phyloP scores from a whole-genome alignment of 2,329 filamentous ascomycete genomes.

The Cladorrhinum sp. region DNA sequence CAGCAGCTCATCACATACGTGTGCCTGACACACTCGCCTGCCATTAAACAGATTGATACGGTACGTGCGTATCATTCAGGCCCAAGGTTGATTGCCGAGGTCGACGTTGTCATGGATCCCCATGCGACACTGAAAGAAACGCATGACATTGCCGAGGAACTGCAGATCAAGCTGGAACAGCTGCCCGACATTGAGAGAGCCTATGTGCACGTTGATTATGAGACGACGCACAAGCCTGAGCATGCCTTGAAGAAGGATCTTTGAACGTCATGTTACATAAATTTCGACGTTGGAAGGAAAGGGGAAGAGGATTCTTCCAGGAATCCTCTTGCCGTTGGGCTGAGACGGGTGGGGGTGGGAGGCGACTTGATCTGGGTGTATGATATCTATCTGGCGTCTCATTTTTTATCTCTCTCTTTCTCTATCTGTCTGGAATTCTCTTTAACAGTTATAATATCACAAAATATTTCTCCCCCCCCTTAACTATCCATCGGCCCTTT shows the following conservation, averaged over 20 bases:
- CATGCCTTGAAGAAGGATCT: constrained; percentile 64
- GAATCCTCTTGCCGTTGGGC: neutral
- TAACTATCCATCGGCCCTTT: neutral
- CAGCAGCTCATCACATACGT: constrained; percentile 96
- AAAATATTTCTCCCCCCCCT: neutral
- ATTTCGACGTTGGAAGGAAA: neutral
- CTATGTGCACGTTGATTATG: constrained; percentile 96
- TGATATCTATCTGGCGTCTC: neutral
- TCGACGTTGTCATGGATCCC: constrained; percentile 91
- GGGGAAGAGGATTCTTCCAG: neutral
- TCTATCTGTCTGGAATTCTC: neutral
- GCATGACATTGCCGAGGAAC: constrained; percentile 88
- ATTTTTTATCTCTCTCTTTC: neutral
- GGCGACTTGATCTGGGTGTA: neutral
- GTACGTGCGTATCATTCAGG: constrained; percentile 92
- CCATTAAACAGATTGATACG: constrained; percentile 85
- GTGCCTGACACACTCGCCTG: constrained; percentile 84
- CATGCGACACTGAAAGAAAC: constrained; percentile 69
- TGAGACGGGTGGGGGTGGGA: neutral
- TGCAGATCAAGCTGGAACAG: constrained; percentile 92
- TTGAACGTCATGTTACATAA: constrained; percentile 29
- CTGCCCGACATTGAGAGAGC: constrained; percentile 88
- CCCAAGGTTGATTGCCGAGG: constrained; percentile 85
- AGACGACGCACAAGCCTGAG: constrained; percentile 92
- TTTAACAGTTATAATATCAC: neutral